phyloP scores from a whole-genome alignment of 805 yeast species.

The Teunomyces gatunensis region DNA sequence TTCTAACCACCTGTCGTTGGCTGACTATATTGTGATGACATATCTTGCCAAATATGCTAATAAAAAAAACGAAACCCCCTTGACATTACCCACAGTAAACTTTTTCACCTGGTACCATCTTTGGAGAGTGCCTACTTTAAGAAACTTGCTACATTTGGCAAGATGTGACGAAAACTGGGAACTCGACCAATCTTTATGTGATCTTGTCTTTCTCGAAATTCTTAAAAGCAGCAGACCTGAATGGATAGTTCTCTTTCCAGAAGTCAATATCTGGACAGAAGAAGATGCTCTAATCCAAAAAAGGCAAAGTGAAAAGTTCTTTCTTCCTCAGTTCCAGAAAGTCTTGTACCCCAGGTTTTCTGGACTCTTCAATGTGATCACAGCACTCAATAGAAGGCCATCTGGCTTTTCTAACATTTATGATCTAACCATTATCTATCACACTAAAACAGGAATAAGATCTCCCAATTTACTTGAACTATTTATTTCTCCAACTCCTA shows the following conservation, averaged over 20 bases:
- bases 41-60: slow-evolving; percentile 34
- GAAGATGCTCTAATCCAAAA: slow-evolving; percentile 50
- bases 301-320: slow-evolving; percentile 52
- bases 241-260: slow-evolving; percentile 81
- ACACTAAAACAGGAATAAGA: neutral
- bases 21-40: slow-evolving; percentile 60
- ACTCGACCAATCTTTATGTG: slow-evolving; percentile 38
- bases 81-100: slow-evolving; percentile 43
- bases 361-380: slow-evolving; percentile 50
- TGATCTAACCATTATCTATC: slow-evolving; percentile 54
- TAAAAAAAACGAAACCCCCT: slow-evolving; percentile 11
- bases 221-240: slow-evolving; percentile 39
- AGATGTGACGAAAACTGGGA: slow-evolving; percentile 73
- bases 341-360: slow-evolving; percentile 78
- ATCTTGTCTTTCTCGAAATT: slow-evolving; percentile 34
- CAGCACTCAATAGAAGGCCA: slow-evolving; percentile 30
- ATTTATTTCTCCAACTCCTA: slow-evolving; percentile 26
- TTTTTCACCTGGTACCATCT: slow-evolving; percentile 71
- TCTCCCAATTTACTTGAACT: slow-evolving; percentile 32
- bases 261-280: slow-evolving; percentile 67
- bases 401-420: slow-evolving; percentile 46
- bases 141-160: slow-evolving; percentile 45
- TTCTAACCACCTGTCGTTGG: slow-evolving; percentile 65
- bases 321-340: slow-evolving; percentile 57
- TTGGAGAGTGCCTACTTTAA: slow-evolving; percentile 59